phyloP scores from a whole-genome alignment of 2,329 filamentous ascomycete genomes.

The Curvularia lunata region DNA sequence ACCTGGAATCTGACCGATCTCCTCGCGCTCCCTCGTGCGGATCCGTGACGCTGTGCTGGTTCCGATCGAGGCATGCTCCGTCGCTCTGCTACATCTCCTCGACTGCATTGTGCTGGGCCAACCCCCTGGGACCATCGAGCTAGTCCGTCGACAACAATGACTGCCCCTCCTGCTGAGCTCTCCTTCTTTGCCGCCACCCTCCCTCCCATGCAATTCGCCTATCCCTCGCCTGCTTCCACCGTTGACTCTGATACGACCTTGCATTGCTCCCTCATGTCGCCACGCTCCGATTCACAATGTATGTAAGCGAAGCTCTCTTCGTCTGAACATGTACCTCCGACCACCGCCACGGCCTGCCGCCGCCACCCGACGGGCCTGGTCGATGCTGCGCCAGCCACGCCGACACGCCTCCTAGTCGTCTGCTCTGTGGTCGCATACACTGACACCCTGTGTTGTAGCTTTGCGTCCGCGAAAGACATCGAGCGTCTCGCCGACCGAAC shows the following conservation, averaged over 20 bases:
- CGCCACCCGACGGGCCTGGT: not conserved
- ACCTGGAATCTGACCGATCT: conserved; percentile 23
- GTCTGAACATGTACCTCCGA: not conserved
- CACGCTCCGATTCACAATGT: conserved; percentile 31
- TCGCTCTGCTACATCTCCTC: conserved; percentile 6
- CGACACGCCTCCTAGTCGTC: not conserved
- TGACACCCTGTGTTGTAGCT: conserved; percentile 15
- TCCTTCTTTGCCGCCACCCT: conserved; percentile 33
- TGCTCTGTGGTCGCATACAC: not conserved
- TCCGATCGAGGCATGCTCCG: conserved; percentile 18
- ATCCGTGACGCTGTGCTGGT: not conserved
- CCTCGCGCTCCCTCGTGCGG: not conserved
- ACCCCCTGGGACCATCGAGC: conserved; percentile 12
- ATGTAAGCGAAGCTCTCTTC: conserved; percentile 32
- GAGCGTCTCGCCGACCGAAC: conserved; percentile 17
- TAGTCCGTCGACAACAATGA: conserved; percentile 27
- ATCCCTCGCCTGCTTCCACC: conserved; percentile 34
- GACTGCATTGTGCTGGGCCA: conserved; percentile 4
- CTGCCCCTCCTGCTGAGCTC: conserved; percentile 30
- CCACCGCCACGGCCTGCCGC: not conserved
- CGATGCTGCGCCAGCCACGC: conserved; percentile 4
- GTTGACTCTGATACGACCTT: conserved; percentile 28
- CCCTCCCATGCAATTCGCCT: conserved; percentile 26
- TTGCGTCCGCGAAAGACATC: conserved; percentile 14
- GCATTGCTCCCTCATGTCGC: conserved; percentile 34